These are phyloP conservation scores for Anethum foeniculum DNA, from an alignment of 140 eudicot genomes.

Conservation along the genomic window DNA sequence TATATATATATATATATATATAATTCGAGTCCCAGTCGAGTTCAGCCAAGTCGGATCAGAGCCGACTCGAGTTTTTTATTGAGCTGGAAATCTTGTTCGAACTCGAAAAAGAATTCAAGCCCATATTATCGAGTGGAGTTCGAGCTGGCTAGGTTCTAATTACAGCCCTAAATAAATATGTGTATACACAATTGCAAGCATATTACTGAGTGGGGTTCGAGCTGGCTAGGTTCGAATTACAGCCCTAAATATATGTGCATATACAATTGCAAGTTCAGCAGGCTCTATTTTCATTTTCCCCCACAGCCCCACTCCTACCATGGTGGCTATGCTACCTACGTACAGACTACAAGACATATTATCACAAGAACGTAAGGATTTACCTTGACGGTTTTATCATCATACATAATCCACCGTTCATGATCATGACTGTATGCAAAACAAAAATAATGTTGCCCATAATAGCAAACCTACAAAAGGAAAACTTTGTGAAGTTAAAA, in stretches of 20 bases:
- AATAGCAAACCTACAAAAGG: constrained; percentile 66
- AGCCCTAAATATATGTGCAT: background rate
- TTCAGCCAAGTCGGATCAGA: too few species aligned
- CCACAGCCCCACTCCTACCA: background rate
- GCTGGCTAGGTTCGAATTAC: too few species aligned
- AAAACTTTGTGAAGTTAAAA: constrained; percentile 4
- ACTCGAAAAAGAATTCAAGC: too few species aligned
- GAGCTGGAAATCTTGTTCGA: too few species aligned
- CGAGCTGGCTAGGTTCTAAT: too few species aligned
- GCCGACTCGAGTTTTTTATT: too few species aligned
- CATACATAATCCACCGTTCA: constrained; percentile 76
- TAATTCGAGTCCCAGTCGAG: too few species aligned
- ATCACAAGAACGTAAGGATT: background rate
- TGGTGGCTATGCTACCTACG: background rate
- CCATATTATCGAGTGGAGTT: too few species aligned
- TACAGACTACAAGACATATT: background rate
- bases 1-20: too few species aligned
- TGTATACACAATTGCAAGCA: background rate
- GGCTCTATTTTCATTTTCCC: background rate
- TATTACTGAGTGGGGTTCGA: too few species aligned
- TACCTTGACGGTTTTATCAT: constrained; percentile 89
- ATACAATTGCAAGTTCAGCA: background rate
- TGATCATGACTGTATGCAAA: constrained; percentile 71
- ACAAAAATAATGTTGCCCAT: constrained; percentile 89
- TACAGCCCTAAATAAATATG: too few species aligned